Evolutionary conservation across 306 rosid species (phyloP), one percentile per base, ranked within the genome.

Genomic region (Citrullus mucosospermus): DNA sequence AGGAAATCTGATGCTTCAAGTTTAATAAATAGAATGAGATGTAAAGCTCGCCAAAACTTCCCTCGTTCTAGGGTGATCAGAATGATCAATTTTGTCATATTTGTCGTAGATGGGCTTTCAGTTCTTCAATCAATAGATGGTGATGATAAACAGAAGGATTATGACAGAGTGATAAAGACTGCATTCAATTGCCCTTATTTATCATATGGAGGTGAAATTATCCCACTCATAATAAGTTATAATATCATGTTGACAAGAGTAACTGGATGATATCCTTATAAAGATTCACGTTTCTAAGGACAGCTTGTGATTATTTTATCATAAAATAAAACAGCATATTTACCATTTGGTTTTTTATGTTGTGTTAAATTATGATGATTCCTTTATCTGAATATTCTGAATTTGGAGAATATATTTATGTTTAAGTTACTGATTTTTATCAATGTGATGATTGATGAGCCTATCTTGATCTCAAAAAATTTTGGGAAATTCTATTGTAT

Each of bases 1-100:
- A 89, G 98, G 90, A 80, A 78, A 54, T 86, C 87, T 3, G 97
- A 94, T 83, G 38, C 41, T 83, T 78, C 46, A 51, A 78, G 79
- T 81, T 86, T 86, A 84, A 88, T 82, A 75, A 72, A 78, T 75
- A 67, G 72, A 66, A 86, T 87, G 88, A 86, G 78, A 78, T 68
- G 55, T 77, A 90, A 91, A 83, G 88, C 86, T 84, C 57, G 46
- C 80, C 80, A 79, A 30, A 85, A 48, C 55, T 82, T 79, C 78
- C 79, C 59, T 79, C n/a, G 46, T 58, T 83, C 84, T 74, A 65
- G 87, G 78, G 85, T 77, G 84, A 75, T 80, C 75, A 88, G 86
- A 74, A 85, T 84, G 82, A 89, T 94, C 78, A 90, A 92, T 84
- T 94, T 74, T 77, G 92, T 92, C 71, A 83, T 94, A 82, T 90